Percentiles rank a stretch among this genome's conserved stretches.
Conservation (phyloP, 352 stramenopile species). For the Pythium periplocum region DNA sequence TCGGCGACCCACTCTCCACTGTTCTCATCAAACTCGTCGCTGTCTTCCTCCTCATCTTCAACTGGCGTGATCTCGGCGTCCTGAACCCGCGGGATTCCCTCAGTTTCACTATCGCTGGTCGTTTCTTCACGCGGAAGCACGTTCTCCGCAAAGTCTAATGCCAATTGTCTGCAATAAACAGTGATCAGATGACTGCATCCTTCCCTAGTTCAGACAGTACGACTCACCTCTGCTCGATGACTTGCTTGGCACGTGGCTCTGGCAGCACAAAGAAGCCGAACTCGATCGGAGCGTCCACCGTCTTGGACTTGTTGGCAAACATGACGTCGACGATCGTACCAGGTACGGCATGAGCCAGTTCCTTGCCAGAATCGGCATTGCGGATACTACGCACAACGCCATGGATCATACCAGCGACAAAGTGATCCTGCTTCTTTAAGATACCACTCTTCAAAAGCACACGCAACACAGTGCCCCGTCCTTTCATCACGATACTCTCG, state of each 20-base stretch:
- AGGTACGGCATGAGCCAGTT: slow-evolving; percentile 45
- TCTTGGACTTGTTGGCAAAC: slow-evolving; percentile 78
- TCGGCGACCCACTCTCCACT: slow-evolving; percentile 37
- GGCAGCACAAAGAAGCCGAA: slow-evolving; percentile 71
- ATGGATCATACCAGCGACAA: slow-evolving; percentile 84
- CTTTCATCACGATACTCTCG: slow-evolving; percentile 62
- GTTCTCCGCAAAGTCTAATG: slow-evolving; percentile 64
- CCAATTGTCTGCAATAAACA: slow-evolving; percentile 42
- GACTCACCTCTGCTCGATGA: slow-evolving; percentile 65
- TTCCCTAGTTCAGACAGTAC: background rate
- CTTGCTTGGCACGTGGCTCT: slow-evolving; percentile 54
- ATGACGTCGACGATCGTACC: slow-evolving; percentile 78
- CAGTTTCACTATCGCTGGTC: background rate
- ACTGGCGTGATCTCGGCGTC: background rate
- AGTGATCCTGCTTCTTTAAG: slow-evolving; percentile 63
- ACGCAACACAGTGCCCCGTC: slow-evolving; percentile 60
- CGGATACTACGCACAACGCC: slow-evolving; percentile 59
- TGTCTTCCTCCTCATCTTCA: slow-evolving; percentile 14
- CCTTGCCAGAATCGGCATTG: slow-evolving; percentile 42
- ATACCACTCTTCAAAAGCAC: slow-evolving; percentile 69
- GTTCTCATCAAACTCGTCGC: slow-evolving; percentile 9
- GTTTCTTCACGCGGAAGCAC: slow-evolving; percentile 30
- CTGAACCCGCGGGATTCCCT: too few species aligned
- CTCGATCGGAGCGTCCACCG: slow-evolving; percentile 79
- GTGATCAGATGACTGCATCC: background rate